phyloP scores from a whole-genome alignment of 1,284 basidiomycete species.

The Pterula multifida region DNA sequence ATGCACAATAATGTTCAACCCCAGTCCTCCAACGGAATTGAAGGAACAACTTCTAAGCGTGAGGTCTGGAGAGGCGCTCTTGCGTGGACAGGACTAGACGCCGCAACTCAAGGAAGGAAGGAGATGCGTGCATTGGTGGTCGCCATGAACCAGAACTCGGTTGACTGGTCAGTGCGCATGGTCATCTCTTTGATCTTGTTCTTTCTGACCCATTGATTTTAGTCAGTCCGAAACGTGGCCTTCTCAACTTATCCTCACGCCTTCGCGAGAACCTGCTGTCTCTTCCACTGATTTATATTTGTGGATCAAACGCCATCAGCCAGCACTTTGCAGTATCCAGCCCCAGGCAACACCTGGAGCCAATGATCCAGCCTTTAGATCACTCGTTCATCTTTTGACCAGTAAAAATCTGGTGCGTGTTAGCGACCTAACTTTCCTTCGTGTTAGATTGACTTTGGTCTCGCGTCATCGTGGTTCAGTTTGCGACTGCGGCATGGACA shows the following conservation, averaged over 20 bases:
- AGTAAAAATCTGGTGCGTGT: constrained; percentile 32
- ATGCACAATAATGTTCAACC: constrained; percentile 4
- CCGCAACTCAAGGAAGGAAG: constrained; percentile 22
- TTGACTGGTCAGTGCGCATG: constrained; percentile 20
- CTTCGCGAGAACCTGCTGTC: constrained; percentile 30
- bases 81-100: constrained; percentile 32
- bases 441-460: neutral
- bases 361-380: constrained; percentile 28
- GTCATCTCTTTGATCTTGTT: neutral
- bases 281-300: constrained; percentile 25
- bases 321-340: constrained; percentile 14
- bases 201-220: constrained; percentile 7
- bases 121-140: constrained; percentile 33
- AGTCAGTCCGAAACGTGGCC: constrained; percentile 50
- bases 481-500: constrained; percentile 42
- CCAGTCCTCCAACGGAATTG: constrained; percentile 1
- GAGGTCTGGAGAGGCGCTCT: constrained; percentile 41
- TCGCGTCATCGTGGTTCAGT: constrained; percentile 23
- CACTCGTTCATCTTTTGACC: constrained; percentile 27
- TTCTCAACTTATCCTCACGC: constrained; percentile 25
- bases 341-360: constrained; percentile 11
- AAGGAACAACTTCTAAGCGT: constrained; percentile 1
- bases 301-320: constrained; percentile 33
- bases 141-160: constrained; percentile 16
- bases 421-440: constrained; percentile 5